Evolutionary conservation across 2,329 filamentous ascomycete genomes (phyloP).

Genomic region (Talaromyces sp.): DNA sequence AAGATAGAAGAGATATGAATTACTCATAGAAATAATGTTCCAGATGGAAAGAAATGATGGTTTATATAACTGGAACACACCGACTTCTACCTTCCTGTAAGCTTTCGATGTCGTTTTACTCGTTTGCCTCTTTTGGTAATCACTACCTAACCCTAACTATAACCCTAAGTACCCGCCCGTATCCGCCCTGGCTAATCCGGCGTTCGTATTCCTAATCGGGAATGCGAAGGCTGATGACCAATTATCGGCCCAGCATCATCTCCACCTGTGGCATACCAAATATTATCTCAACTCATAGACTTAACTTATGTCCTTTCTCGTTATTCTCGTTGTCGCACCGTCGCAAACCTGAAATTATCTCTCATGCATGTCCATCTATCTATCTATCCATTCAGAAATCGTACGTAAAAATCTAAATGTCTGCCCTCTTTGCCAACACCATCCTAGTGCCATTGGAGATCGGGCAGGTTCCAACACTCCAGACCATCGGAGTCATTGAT

Average conservation of each 20-base stretch:
- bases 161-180: neutral
- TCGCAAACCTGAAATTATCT: neutral
- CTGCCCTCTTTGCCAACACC: neutral
- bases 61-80: too few species aligned
- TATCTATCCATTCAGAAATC: neutral
- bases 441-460: neutral
- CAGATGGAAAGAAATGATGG: too few species aligned
- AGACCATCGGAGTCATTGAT: neutral
- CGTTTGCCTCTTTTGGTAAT: slow-evolving; percentile 1
- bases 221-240: neutral
- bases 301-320: too few species aligned
- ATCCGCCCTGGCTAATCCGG: neutral
- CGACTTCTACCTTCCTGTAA: too few species aligned
- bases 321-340: too few species aligned
- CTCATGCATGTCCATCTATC: neutral
- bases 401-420: neutral
- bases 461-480: neutral
- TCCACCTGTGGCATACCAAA: too few species aligned
- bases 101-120: neutral
- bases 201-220: neutral
- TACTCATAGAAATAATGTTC: too few species aligned
- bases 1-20: too few species aligned
- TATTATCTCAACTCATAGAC: too few species aligned
- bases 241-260: too few species aligned
- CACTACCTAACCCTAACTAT: neutral